Base-by-base conservation (phyloP, 306 rosid species). In the Lablab purpureus region DNA sequence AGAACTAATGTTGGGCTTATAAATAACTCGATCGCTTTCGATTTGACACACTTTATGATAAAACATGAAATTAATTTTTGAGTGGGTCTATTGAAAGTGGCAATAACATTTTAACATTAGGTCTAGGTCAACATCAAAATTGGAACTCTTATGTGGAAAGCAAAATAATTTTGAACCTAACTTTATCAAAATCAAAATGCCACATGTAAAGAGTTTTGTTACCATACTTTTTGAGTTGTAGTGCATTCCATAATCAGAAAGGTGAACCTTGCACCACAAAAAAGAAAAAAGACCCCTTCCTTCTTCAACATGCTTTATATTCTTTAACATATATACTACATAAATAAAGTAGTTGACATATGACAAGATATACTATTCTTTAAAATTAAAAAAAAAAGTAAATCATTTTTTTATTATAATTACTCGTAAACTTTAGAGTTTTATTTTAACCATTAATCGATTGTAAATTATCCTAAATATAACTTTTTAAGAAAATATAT, bases 121-220 rank as follows among this genome's bases (percentile, higher is more conserved):
- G 89, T 85, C 71, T 64, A 60, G 41, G 91, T 90, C 87, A 34
- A 70, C 85, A 75, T 85, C 89, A 64, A 59, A 71, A 74, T 78
- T 67, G 51, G 67, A 75, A 71, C 60, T 76, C 83, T 34, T 13
- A 60, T 62, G 88, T 85, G 91, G 83, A 89, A 30, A 75, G 85
- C 70, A 67, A 52, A 67, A 78, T 79, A 69, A 46, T 32, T 72
- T 77, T 41, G 21, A 40, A 71, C 62, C 45, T 67, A 64, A 56
- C 72, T 17, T 52, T 80, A 27, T 70, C 19, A 67, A 47, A 79
- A 69, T 49, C 67, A 63, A 54, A 34, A 45, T 70, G 43, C 47
- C 77, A 70, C 79, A 75, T 68, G 56, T 25, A 52, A 75, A 75
- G 62, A 56, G 72, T 34, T 77, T 55, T 75, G 18, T 25, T 59